Percentiles rank a stretch among this genome's conserved stretches.
Conservation (phyloP, 768 basidiomycete genomes). For the Auriscalpium orientale region DNA sequence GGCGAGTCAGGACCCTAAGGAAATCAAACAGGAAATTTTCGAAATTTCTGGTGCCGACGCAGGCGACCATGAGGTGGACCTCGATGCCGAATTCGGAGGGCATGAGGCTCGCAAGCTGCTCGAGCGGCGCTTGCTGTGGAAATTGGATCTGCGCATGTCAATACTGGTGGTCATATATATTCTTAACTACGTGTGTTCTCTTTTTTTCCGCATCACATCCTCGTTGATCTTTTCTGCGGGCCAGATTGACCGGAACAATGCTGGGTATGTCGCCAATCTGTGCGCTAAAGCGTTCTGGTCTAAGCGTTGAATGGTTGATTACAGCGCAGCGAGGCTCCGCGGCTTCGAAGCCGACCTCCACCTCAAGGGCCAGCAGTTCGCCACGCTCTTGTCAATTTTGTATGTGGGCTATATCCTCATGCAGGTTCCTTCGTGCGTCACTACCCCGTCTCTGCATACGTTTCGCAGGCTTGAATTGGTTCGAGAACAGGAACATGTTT, state of each 20-base stretch:
- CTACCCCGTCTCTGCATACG: neutral
- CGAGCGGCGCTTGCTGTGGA: slow-evolving; percentile 34
- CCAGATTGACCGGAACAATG: slow-evolving; percentile 68
- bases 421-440: slow-evolving; percentile 64
- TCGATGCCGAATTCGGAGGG: slow-evolving; percentile 29
- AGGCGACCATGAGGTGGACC: too few relatives aligned
- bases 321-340: slow-evolving; percentile 28
- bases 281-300: neutral
- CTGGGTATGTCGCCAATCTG: slow-evolving; percentile 38
- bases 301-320: neutral
- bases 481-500: slow-evolving; percentile 51
- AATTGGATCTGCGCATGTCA: slow-evolving; percentile 33
- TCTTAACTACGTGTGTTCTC: slow-evolving; percentile 34
- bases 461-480: too few relatives aligned
- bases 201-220: neutral
- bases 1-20: too few relatives aligned
- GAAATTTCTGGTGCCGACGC: too few relatives aligned
- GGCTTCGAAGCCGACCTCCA: slow-evolving; percentile 64
- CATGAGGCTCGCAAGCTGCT: slow-evolving; percentile 28
- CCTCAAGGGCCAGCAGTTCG: slow-evolving; percentile 55
- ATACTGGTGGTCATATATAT: slow-evolving; percentile 39
- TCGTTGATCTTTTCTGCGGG: slow-evolving; percentile 18
- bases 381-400: slow-evolving; percentile 57
- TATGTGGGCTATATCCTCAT: slow-evolving; percentile 69
- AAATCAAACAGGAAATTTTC: too few relatives aligned